Base-by-base conservation (phyloP, 805 yeast genomes). In the Naumovozyma dairenensis region DNA sequence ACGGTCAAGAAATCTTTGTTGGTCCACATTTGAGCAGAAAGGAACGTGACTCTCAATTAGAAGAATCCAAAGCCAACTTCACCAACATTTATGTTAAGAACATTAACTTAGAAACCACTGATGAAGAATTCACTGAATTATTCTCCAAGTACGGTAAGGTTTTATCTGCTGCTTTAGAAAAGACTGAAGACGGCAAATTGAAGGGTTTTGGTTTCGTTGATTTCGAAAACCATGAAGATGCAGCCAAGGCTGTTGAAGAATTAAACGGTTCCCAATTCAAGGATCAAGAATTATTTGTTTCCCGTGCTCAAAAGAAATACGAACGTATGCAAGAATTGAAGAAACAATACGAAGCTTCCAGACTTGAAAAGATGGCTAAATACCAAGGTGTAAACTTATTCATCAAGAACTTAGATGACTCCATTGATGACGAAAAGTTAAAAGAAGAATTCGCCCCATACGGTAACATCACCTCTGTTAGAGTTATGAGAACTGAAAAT, bases 251-350 rank as follows among this genome's bases (percentile, higher is more conserved):
- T 41, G 93, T 89, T 50, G 96, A 84, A 35, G 92, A 71, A 55
- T 76, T 89, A 62, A 83, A 92, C 68, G 95, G 80, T 61, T 68
- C 64, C 51, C 97, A 92, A 59, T 63, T 80, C 62, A 77, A 75
- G 54, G 93, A 92, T 56, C 84, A 83, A 70, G 74, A 70, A 64
- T 67, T 92, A 47, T 92, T 77, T 63, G 98, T 89, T 56, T 96
- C 96, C 56, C 85, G 98, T 68, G 98, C 98, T 51, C 98, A 92
- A 73, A 89, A 86, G 86, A 89, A 86, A 77, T 74, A 82, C 66
- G 98, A 92, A 76, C 87, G 98, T 73, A 66, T 79, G 59, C 94
- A 85, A 70, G 94, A 86, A 67, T 81, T 92, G 65, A 85, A 82
- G 72, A 80, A 80, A 68, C 94, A 85, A 70, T 80, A 84, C 70